Evolutionary conservation across 805 yeast genomes (phyloP), one percentile per base, ranked within the genome.

Genomic region (Lachancea waltii): DNA sequence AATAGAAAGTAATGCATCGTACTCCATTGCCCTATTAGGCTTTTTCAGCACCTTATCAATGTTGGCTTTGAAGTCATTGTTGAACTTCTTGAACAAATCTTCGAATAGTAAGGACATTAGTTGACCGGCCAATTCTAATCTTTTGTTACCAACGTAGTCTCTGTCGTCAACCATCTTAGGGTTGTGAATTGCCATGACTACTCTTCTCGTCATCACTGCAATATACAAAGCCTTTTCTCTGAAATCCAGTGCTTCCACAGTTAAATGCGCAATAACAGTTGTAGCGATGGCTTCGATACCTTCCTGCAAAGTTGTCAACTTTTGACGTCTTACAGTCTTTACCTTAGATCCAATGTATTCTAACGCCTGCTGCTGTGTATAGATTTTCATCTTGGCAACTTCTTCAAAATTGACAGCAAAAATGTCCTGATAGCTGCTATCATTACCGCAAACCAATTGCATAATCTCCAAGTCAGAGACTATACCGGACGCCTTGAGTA

Each of bases 111-210:
- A 69, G 5, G 97, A 86, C 85, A 92, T 85, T 58, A 92, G 72
- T 64, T 92, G 98, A 41, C 98, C 98, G 0, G 98, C 98, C 56
- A 92, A 69, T 65, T 92, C 98, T 48, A 92, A 70, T 65, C 98
- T 83, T 63, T 92, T 92, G 65, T 90, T 90, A 69, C 98, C 98
- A 31, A 92, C 97, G 56, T 92, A 92, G 67, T 92, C 98, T 64
- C 97, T 79, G 63, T 92, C 98, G 56, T 92, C 98, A n/a, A 92
- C 95, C 81, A 86, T 80, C 49, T 79, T 79, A 6, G 97, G 94
- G 54, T 92, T 84, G 47, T 85, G 80, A 80, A 92, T 85, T 4
- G 98, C 85, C 94, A 86, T 85, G 16, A 92, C 73, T 3, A 90
- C 97, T 56, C 97, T 75, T 58, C 98, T 77, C 1, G 98, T 84